Evolutionary conservation across 2,329 filamentous ascomycete genomes (phyloP).

Genomic region (Paraconiothyrium brasiliense): DNA sequence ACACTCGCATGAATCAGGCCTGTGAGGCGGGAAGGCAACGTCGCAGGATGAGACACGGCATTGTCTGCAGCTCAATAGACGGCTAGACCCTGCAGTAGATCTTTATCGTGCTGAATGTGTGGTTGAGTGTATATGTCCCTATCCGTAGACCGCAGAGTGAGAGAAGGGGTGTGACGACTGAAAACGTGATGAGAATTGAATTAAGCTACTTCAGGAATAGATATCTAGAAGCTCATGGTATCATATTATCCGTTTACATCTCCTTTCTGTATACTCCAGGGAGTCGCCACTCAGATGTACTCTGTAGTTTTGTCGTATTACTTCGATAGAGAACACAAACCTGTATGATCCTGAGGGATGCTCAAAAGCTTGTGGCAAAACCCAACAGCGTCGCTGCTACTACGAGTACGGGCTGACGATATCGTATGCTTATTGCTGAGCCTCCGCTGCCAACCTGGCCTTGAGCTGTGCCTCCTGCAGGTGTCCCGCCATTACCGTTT

Average conservation of each 20-base stretch:
- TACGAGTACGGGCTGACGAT: not conserved
- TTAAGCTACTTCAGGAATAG: not conserved
- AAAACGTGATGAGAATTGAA: not conserved
- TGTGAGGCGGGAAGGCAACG: not conserved
- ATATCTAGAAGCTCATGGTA: not conserved
- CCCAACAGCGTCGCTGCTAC: not conserved
- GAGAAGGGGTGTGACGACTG: not conserved
- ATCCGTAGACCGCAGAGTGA: not conserved
- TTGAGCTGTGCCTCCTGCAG: conserved; percentile 16
- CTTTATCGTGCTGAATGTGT: not conserved
- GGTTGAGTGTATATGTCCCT: not conserved
- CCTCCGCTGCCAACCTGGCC: conserved; percentile 4
- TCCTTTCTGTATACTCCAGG: not conserved
- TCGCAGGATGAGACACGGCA: conserved; percentile 4
- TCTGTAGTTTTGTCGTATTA: not conserved
- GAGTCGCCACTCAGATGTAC: not conserved
- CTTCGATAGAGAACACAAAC: not conserved
- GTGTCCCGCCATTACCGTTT: conserved; percentile 19
- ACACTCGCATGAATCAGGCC: not conserved
- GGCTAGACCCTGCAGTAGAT: not conserved
- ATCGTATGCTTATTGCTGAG: not conserved
- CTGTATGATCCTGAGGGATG: not conserved
- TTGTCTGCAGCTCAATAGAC: not conserved
- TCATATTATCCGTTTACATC: not conserved
- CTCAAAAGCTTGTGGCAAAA: not conserved